These are phyloP conservation scores for Hydnomerulius pinastri DNA, from an alignment of 768 basidiomycete genomes.

Conservation along the genomic window DNA sequence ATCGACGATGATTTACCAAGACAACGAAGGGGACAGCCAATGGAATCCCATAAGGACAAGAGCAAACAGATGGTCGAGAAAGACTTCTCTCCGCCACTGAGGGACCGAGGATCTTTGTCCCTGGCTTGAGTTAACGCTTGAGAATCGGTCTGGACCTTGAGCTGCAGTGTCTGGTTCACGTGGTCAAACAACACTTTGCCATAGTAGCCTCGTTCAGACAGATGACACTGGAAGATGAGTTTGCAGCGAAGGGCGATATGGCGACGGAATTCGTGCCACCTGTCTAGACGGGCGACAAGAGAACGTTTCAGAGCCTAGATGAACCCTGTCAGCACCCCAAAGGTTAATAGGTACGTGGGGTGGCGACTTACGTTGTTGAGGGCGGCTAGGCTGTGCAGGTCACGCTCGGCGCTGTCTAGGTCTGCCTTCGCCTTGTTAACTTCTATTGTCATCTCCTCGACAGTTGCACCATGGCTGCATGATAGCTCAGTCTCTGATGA, in stretches of 20 bases:
- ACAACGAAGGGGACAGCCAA: conserved; percentile 91
- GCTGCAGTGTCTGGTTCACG: conserved; percentile 53
- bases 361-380: conserved; percentile 62
- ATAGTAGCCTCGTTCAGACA: conserved; percentile 84
- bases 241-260: conserved; percentile 90
- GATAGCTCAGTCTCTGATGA: conserved; percentile 7
- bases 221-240: conserved; percentile 77
- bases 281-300: conserved; percentile 60
- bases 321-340: conserved; percentile 7
- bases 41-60: conserved; percentile 94
- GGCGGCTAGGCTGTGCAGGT: conserved; percentile 60
- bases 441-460: conserved; percentile 76
- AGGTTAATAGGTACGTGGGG: background rate
- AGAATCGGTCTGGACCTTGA: conserved; percentile 87
- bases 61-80: conserved; percentile 95
- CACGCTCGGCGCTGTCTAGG: conserved; percentile 59
- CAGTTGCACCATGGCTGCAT: conserved; percentile 68
- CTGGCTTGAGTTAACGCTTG: conserved; percentile 62
- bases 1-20: conserved; percentile 54
- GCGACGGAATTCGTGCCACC: conserved; percentile 87
- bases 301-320: conserved; percentile 67
- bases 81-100: conserved; percentile 95
- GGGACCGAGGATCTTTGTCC: conserved; percentile 83
- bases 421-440: conserved; percentile 64
- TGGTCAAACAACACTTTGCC: conserved; percentile 92